Base-by-base conservation (phyloP, 2,329 filamentous ascomycete species). In the Ascochyta lentis region DNA sequence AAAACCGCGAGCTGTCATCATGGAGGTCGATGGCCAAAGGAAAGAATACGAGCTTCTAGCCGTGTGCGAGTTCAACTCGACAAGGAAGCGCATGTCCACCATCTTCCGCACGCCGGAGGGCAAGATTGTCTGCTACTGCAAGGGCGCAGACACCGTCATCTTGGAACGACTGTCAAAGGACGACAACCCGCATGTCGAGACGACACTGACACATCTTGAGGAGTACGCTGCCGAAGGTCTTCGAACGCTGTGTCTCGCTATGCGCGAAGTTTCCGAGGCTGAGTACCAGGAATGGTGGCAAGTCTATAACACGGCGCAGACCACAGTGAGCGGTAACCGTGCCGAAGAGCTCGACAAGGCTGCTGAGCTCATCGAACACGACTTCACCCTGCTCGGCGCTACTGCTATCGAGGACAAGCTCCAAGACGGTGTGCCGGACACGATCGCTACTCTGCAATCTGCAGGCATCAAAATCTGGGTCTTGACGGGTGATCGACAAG, bases 381-480 rank as follows among this genome's bases (percentile, higher is more conserved):
- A 96, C 70, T 89, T 99, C 43, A 92, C 87, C 65, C 84, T 99
- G 19, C 87, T 99, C 23, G 95, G 95, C 40, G 94, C 96, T 4
- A 99, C 95, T 22, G 95, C 95, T 49, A 99, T 99, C 63, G 95
- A 99, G 77, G 95, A 99, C 81, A 89, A 91, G 60, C 84, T 99
- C 29, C 95, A 99, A 76, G 96, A 99, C 67, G 95, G 96, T 49
- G 95, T 99, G 15, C 95, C 95, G 2, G 95, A 99, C 76, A 99
- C 95, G 0, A 99, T 99, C 55, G 92, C 97, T 75, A 99, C 95
- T 0, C 82, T 99, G 26, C 96, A 99, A 76, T 91, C 93, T 62
- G 95, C 96, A 23, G 94, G 93, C 49, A 98, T 99, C 82, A 99
- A 99, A 78, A 89, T 99, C 51, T 99, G 95, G 95, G 95, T 99